Evolutionary conservation across 2,329 filamentous ascomycete genomes (phyloP).

Genomic region (Chaetomium olivaceum): DNA sequence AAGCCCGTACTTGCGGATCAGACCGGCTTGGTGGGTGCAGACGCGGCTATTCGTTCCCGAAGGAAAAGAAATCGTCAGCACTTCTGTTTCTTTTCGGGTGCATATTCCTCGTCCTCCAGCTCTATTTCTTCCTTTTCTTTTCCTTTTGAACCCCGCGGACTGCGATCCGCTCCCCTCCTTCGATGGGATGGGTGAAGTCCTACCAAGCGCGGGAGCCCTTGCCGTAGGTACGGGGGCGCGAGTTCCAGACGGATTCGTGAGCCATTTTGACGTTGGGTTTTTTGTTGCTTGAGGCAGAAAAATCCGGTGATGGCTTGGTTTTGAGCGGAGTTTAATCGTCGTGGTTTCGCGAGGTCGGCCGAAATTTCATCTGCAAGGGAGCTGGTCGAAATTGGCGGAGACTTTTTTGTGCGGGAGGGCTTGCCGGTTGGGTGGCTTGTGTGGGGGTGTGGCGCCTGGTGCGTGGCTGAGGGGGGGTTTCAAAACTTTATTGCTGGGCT

Average conservation of each 20-base stretch:
- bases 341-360: constrained; percentile 27
- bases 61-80: constrained; percentile 23
- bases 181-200: constrained; percentile 30
- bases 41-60: constrained; percentile 51
- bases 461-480: constrained; percentile 11
- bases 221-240: constrained; percentile 93
- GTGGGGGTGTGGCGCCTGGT: constrained; percentile 16
- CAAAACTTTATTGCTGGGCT: not conserved
- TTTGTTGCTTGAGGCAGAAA: constrained; percentile 22
- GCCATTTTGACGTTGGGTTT: constrained; percentile 53
- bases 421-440: constrained; percentile 25
- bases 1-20: constrained; percentile 99
- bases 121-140: too few species aligned
- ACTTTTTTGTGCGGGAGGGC: constrained; percentile 32
- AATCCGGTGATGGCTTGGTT: constrained; percentile 24
- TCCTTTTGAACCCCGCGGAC: too few species aligned
- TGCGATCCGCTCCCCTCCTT: not conserved
- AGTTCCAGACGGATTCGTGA: constrained; percentile 98
- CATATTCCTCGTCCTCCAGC: not conserved
- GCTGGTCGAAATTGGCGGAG: constrained; percentile 25
- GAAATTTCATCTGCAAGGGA: constrained; percentile 27
- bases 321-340: constrained; percentile 25
- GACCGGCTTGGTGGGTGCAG: constrained; percentile 93
- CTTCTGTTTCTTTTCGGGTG: constrained; percentile 23
- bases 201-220: constrained; percentile 95